Conservation (phyloP, 1,284 basidiomycete genomes). For the Trametes sp. region DNA sequence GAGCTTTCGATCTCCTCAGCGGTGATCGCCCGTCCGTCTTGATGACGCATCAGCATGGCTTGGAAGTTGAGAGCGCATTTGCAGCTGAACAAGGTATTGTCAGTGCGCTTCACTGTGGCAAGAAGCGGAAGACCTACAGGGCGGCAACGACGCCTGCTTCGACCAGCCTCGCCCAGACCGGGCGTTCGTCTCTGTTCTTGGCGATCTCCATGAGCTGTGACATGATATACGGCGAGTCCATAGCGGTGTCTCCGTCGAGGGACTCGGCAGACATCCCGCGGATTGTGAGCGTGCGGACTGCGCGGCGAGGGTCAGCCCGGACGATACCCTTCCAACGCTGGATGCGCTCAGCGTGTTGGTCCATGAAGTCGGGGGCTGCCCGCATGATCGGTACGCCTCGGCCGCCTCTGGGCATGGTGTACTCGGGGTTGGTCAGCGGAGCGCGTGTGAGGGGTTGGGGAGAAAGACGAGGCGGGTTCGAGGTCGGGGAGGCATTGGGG, state of each 20-base stretch:
- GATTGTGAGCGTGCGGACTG: constrained; percentile 5
- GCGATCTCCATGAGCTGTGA: neutral
- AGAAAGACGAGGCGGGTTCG: neutral
- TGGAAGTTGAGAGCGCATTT: constrained; percentile 15
- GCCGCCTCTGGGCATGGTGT: neutral
- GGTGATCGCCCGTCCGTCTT: neutral
- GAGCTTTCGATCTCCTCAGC: neutral
- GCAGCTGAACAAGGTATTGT: neutral
- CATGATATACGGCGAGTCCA: constrained; percentile 7
- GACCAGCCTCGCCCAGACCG: neutral
- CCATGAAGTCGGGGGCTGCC: neutral
- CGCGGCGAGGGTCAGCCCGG: constrained; percentile 13
- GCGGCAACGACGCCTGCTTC: constrained; percentile 3
- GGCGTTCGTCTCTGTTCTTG: neutral
- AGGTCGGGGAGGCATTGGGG: neutral
- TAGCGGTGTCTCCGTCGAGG: constrained; percentile 1
- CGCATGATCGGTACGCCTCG: too few species aligned
- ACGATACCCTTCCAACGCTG: constrained; percentile 7
- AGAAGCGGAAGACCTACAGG: neutral
- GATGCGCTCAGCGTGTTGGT: constrained; percentile 3
- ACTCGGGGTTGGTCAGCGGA: neutral
- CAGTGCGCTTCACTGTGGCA: neutral
- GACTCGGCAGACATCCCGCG: neutral
- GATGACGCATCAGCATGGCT: neutral
- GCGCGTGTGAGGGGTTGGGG: neutral